Conservation (phyloP, 306 rosid genomes). For the Astragalus membranaceus region DNA sequence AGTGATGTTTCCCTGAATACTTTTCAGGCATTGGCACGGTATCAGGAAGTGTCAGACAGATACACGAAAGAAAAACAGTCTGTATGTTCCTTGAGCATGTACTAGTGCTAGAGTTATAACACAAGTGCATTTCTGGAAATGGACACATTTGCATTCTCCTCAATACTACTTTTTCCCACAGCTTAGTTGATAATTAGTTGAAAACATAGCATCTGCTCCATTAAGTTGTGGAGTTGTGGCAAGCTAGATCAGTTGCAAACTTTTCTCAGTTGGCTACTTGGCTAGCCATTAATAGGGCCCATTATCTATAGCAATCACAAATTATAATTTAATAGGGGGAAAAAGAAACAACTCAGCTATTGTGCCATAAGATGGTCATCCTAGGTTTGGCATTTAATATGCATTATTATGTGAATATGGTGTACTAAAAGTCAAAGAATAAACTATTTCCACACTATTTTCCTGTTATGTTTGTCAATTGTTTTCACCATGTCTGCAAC, state of each 20-base stretch:
- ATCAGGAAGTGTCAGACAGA: slow-evolving; percentile 94
- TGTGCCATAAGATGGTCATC: not conserved
- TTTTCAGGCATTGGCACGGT: slow-evolving; percentile 85
- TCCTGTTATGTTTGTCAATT: not conserved
- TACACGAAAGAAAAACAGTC: slow-evolving; percentile 81
- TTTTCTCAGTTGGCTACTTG: slow-evolving; percentile 7
- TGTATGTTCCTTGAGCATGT: slow-evolving; percentile 38
- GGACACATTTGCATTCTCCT: slow-evolving; percentile 11
- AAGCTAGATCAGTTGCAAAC: not conserved
- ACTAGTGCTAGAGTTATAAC: slow-evolving; percentile 22
- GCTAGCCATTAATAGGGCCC: not conserved
- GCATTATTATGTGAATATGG: not conserved
- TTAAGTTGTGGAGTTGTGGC: slow-evolving; percentile 5
- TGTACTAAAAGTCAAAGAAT: not conserved
- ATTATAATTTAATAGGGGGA: not conserved
- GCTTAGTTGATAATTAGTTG: slow-evolving; percentile 6
- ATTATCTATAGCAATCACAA: not conserved
- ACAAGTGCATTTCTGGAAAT: slow-evolving; percentile 6
- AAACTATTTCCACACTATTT: not conserved
- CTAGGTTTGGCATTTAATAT: not conserved
- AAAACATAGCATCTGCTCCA: not conserved
- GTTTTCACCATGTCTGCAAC: not conserved
- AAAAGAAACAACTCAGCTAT: slow-evolving; percentile 2
- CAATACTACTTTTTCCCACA: not conserved
- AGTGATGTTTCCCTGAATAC: slow-evolving; percentile 7